Evolutionary conservation across 345 rosid genomes (phyloP), one percentile per base, ranked within the genome.

Genomic region (Pelargonium nanum): DNA sequence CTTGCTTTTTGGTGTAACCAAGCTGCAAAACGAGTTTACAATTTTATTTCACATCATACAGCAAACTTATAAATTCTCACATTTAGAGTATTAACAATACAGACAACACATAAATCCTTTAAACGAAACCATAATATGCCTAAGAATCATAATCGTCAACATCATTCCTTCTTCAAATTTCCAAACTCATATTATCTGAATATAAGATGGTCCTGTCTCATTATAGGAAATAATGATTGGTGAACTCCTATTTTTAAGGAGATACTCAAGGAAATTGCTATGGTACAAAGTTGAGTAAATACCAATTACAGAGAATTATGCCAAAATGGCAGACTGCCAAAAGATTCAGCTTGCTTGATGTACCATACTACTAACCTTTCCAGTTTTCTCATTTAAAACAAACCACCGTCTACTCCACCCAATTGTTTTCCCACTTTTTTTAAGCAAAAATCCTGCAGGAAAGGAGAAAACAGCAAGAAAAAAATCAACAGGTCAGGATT

Each of bases 391-490:
- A 80, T 88, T 94, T 67, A 94, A 76, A 53, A 94, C 99, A 82
- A 94, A 94, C 97, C 97, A 94, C 58, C 92, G 78, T 74, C 76
- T 75, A 66, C 92, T 85, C 99, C 99, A 94, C 24, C 87, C 96
- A 72, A 81, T 86, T 56, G 88, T 79, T 81, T 90, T 94, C 59
- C 73, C 94, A 78, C 99, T 94, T 75, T 83, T 94, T 80, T 90
- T 94, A 81, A 88, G 72, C 60, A 94, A 76, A 70, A 80, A 90
- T 57, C 97, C 99, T 94, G 85, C 70, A 82, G 56, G 56, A 50
- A 66, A 51, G 63, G 34, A n/a, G n/a, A n/a, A n/a, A n/a, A n/a
- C n/a, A n/a, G n/a, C n/a, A n/a, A n/a, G n/a, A n/a, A n/a, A n/a
- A n/a, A n/a, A n/a, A 30, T 22, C 45, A 30, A 40, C 48, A 68